Evolutionary conservation across 2,329 filamentous ascomycete species (phyloP).

Genomic region (Alternaria gaisen): DNA sequence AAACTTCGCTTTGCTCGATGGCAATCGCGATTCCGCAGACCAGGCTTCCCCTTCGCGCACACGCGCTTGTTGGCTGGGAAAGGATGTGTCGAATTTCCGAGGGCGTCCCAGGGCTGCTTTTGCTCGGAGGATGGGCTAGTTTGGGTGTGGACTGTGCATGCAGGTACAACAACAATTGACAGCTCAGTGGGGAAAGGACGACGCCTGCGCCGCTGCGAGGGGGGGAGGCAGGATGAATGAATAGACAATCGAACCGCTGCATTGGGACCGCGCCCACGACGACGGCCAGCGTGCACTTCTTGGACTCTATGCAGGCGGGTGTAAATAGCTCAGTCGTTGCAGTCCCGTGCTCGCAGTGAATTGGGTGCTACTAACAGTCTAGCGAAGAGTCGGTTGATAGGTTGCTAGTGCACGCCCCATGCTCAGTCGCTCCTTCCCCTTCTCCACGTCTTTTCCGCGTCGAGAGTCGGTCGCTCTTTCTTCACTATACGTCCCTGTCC

Average conservation of each 20-base stretch:
- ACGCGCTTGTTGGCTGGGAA: constrained; percentile 13
- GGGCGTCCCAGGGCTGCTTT: constrained; percentile 7
- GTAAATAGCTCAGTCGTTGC: constrained; percentile 13
- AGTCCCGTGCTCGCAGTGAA: constrained; percentile 18
- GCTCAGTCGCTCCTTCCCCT: constrained; percentile 30
- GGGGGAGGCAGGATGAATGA: not conserved
- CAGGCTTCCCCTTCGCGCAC: constrained; percentile 9
- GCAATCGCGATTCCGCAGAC: not conserved
- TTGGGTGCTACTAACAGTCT: constrained; percentile 10
- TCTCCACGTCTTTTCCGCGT: constrained; percentile 36
- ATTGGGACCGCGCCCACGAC: not conserved
- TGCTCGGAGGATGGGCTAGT: constrained; percentile 17
- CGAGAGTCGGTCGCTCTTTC: constrained; percentile 37
- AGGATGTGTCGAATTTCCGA: constrained; percentile 18
- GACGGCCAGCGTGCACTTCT: constrained; percentile 4
- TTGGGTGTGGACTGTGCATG: constrained; percentile 17
- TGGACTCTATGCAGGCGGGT: constrained; percentile 10
- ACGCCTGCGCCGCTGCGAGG: not conserved
- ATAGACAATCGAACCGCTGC: not conserved
- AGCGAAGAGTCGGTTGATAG: constrained; percentile 6
- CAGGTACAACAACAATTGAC: constrained; percentile 15
- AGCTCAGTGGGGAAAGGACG: constrained; percentile 3
- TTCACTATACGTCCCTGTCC: constrained; percentile 23
- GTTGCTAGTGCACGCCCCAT: constrained; percentile 21
- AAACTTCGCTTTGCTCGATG: not conserved